phyloP scores from a whole-genome alignment of 2,329 filamentous ascomycete genomes.

The Coniochaeta sp. region DNA sequence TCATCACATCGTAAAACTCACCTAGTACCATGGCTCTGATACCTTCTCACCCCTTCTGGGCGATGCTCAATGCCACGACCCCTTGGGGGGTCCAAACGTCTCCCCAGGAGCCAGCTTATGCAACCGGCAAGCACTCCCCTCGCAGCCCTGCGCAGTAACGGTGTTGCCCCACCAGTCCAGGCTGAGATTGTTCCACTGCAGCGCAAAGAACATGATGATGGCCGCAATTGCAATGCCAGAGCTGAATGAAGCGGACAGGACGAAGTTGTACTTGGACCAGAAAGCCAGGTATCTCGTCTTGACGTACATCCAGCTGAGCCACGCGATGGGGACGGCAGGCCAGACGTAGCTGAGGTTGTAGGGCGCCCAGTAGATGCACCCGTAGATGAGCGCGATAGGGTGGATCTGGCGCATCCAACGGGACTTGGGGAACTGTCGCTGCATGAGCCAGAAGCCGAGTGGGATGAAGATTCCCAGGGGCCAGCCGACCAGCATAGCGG shows the following conservation, averaged over 20 bases:
- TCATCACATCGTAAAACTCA: neutral
- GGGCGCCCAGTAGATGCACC: constrained; percentile 36
- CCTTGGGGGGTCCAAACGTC: constrained; percentile 8
- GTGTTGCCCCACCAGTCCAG: constrained; percentile 43
- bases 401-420: constrained; percentile 34
- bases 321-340: constrained; percentile 38
- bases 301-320: constrained; percentile 39
- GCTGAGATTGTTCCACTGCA: constrained; percentile 34
- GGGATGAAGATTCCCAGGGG: constrained; percentile 39
- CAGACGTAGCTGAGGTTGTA: constrained; percentile 43
- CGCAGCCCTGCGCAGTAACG: constrained; percentile 12
- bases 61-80: constrained; percentile 2
- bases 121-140: constrained; percentile 10
- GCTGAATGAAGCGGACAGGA: constrained; percentile 42
- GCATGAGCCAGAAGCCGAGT: constrained; percentile 28
- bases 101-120: constrained; percentile 9
- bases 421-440: constrained; percentile 23
- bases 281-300: constrained; percentile 34
- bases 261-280: constrained; percentile 49
- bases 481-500: constrained; percentile 39
- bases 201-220: constrained; percentile 45
- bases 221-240: constrained; percentile 41
- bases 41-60: neutral
- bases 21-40: neutral
- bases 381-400: constrained; percentile 39